Conservation (phyloP, 768 basidiomycete species). For the Tulasnella sp. region DNA sequence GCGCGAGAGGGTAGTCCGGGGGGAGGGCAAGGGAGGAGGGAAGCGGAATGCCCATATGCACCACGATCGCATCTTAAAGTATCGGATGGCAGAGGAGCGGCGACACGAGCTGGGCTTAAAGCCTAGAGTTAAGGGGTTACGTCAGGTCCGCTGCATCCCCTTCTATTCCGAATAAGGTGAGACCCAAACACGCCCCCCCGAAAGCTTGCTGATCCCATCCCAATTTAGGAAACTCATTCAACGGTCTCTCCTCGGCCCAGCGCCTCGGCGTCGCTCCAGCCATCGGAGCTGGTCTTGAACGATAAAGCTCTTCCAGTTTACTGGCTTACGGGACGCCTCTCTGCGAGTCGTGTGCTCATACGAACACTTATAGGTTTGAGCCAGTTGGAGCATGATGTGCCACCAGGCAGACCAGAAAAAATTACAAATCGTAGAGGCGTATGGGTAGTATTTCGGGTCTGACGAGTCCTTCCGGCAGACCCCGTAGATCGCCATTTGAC, state of each 20-base stretch:
- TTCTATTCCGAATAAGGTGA: not conserved
- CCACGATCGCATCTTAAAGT: constrained; percentile 3
- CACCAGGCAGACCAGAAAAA: not conserved
- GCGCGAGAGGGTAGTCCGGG: not conserved
- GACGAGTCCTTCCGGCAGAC: constrained; percentile 1
- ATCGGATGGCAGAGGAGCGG: not conserved
- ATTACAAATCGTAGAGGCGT: not conserved
- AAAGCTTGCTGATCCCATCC: not conserved
- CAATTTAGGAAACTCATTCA: not conserved
- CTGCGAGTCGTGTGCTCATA: too few relatives aligned
- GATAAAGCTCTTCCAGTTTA: too few relatives aligned
- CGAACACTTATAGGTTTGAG: too few relatives aligned
- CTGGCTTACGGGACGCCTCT: too few relatives aligned
- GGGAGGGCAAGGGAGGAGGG: not conserved
- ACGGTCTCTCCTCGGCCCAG: too few relatives aligned
- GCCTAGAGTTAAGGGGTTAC: constrained; percentile 15
- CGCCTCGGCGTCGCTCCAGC: too few relatives aligned
- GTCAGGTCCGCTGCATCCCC: constrained; percentile 1
- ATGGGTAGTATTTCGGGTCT: not conserved
- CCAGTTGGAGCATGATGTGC: not conserved
- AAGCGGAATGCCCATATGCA: not conserved
- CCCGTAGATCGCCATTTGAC: not conserved
- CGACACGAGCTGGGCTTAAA: not conserved
- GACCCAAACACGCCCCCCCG: not conserved
- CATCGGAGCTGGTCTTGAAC: too few relatives aligned